phyloP scores from a whole-genome alignment of 306 rosid species.

The Lupinus albus region DNA sequence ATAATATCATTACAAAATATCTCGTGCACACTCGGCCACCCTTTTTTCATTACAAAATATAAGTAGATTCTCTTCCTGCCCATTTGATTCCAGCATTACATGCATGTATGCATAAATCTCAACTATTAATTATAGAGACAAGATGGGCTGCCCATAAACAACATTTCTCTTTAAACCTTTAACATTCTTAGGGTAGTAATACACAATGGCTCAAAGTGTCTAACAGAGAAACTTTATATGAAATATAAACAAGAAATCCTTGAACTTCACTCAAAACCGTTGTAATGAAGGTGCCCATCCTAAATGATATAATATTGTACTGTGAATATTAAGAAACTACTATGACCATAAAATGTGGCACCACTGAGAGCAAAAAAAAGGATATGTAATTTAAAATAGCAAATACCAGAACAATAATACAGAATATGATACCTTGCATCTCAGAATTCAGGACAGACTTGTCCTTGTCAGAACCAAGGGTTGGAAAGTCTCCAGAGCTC shows the following conservation, averaged over 20 bases:
- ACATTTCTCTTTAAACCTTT: not conserved
- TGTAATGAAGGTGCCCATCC: slow-evolving; percentile 15
- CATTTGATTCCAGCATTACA: not conserved
- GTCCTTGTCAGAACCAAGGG: slow-evolving; percentile 93
- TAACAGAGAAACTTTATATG: not conserved
- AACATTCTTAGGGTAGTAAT: not conserved
- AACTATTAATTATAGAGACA: not conserved
- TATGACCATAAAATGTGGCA: not conserved
- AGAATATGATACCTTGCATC: slow-evolving; percentile 61
- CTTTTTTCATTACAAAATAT: slow-evolving; percentile 13
- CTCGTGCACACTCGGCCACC: no score
- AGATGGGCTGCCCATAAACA: not conserved
- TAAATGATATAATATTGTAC: slow-evolving; percentile 5
- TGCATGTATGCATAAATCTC: not conserved
- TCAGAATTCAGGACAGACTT: slow-evolving; percentile 60
- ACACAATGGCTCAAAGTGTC: not conserved
- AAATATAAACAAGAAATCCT: not conserved
- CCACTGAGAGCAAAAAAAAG: not conserved
- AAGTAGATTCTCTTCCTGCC: not conserved
- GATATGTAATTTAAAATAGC: not conserved
- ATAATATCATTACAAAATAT: no score
- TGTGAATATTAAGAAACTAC: slow-evolving; percentile 5
- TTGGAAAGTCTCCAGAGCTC: slow-evolving; percentile 91
- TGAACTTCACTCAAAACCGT: slow-evolving; percentile 4
- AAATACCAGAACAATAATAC: slow-evolving; percentile 18